phyloP scores from a whole-genome alignment of 2,329 filamentous ascomycete genomes.

The Penicillium verrucosum region DNA sequence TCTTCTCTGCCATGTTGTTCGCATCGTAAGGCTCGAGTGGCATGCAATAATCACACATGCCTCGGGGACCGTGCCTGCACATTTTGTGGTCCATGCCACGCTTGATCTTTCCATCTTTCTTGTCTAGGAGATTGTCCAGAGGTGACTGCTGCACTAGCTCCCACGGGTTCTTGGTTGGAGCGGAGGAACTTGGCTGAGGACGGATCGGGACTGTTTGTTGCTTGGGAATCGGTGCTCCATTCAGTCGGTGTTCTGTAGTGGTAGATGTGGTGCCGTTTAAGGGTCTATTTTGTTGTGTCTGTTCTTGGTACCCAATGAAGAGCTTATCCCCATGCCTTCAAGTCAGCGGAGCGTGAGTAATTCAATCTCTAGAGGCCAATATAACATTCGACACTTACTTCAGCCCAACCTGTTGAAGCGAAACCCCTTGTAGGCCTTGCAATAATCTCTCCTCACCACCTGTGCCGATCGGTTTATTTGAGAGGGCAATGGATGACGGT shows the following conservation, averaged over 20 bases:
- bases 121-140: conserved; percentile 83
- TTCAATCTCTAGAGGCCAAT: background rate
- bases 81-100: conserved; percentile 73
- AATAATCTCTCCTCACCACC: conserved; percentile 55
- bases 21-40: conserved; percentile 89
- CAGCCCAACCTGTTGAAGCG: conserved; percentile 57
- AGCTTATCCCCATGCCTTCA: conserved; percentile 83
- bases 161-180: conserved; percentile 83
- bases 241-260: conserved; percentile 33
- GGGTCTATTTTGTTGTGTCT: conserved; percentile 50
- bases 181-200: conserved; percentile 54
- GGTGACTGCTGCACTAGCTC: conserved; percentile 84
- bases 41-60: conserved; percentile 99
- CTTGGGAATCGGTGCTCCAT: conserved; percentile 35
- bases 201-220: conserved; percentile 63
- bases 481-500: conserved; percentile 55
- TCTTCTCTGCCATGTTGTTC: conserved; percentile 87
- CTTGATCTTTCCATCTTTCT: conserved; percentile 82
- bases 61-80: conserved; percentile 93
- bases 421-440: conserved; percentile 51
- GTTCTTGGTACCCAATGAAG: conserved; percentile 75
- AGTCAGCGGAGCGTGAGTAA: conserved; percentile 20
- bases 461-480: conserved; percentile 58
- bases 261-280: conserved; percentile 26
- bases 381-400: conserved; percentile 40